phyloP scores from a whole-genome alignment of 495 filamentous ascomycete species.

The Rostrohypoxylon terebratum region DNA sequence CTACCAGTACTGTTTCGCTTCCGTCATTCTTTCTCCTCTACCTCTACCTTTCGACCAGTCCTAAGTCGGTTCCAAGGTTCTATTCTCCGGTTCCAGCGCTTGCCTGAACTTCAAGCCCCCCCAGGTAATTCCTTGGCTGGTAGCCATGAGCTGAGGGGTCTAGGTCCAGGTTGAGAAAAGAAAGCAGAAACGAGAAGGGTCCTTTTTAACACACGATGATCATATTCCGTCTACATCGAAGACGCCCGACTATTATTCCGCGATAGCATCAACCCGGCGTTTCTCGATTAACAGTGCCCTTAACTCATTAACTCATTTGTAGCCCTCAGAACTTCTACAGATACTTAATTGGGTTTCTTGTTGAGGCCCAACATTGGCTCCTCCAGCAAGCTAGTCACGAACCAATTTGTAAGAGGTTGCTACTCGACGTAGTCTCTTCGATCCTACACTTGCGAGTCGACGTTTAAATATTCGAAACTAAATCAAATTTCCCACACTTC shows the following conservation, averaged over 20 bases:
- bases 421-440: background rate
- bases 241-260: slow-evolving; percentile 52
- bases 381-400: background rate
- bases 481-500: background rate
- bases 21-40: slow-evolving; percentile 28
- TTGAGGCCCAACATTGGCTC: slow-evolving; percentile 7
- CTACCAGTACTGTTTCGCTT: background rate
- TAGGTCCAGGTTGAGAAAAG: slow-evolving; percentile 30
- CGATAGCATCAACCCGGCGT: slow-evolving; percentile 48
- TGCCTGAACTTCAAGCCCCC: slow-evolving; percentile 20
- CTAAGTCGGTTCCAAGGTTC: slow-evolving; percentile 18
- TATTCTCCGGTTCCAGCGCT: slow-evolving; percentile 8
- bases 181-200: slow-evolving; percentile 33
- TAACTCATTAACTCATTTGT: background rate
- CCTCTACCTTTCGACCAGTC: background rate
- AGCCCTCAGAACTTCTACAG: background rate
- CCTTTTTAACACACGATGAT: slow-evolving; percentile 46
- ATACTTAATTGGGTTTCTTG: background rate
- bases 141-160: slow-evolving; percentile 42
- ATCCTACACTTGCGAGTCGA: background rate
- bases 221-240: slow-evolving; percentile 45
- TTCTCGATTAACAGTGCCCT: slow-evolving; percentile 24
- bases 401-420: slow-evolving; percentile 2
- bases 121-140: slow-evolving; percentile 21
- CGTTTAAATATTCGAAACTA: slow-evolving; percentile 13